Base-by-base conservation (phyloP, 139 green algal species). In the Chlamydomonas asymmetrica region DNA sequence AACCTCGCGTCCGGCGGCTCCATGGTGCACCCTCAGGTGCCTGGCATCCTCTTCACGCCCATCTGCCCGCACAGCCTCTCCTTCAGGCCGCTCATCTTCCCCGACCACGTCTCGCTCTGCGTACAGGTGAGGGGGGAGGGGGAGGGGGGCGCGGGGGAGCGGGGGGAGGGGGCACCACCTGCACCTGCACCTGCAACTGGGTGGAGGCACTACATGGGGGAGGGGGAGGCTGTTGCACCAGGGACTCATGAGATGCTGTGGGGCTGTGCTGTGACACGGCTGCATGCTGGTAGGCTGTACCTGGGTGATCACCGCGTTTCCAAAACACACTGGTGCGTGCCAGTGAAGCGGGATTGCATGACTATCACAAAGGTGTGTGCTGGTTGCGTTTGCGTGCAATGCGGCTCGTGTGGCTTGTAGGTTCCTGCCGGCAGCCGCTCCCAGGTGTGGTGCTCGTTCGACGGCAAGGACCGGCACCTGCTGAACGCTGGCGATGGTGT, bases 51-150 rank as follows among this genome's bases (percentile, higher is more conserved):
- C 18, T 94, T 97, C 87, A 98, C 94, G 1, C 96, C 96, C 56
- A 94, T 98, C 73, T 98, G 96, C 82, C 95, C 95, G 0, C 96
- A 99, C 87, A 97, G 91, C 29, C 91, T 99, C 13, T 95, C 88
- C 66, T 99, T 99, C 91, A 83, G 96, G 38, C 96, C 96, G 25
- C 90, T 99, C 40, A 91, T 99, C 52, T 92, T 99, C 69, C 96
- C 96, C 0, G 96, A 99, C 85, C 96, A 96, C 57, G 92, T 91
- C 18, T 84, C 93, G 73, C 75, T 96, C 13, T 87, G 86, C 9
- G 74, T 97, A 5, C 84, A 93, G 86, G 88, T 92, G 60, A 2
- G 69, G 29, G 29, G 29, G 43, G 9, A 8, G 35, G 4, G 61
- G 22, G 35, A 9, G 27, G 52, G 6, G 3, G 23, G n/a, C n/a